Base-by-base conservation (phyloP, 1,284 basidiomycete species). In the Psilocybe mexicana region DNA sequence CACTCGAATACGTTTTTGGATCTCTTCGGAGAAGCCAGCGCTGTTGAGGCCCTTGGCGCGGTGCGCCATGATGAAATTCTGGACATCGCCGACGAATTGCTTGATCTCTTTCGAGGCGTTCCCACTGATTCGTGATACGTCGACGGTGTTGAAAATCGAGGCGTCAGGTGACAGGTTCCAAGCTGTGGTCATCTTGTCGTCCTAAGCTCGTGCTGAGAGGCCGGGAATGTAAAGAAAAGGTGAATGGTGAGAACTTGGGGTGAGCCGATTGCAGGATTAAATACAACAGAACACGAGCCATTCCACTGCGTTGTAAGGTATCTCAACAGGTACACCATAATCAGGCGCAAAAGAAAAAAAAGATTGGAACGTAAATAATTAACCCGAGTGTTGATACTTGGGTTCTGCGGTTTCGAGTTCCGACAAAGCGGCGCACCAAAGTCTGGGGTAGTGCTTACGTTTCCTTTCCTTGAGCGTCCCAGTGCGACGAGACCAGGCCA, bases 21-120 rank as follows among this genome's bases (percentile, higher is more conserved):
- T 72, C 3, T 60, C 55, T 43, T 72, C 69, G 3, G 67, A 72
- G 63, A 77, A 76, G 26, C 64, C 62, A 28, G 66, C 67, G 12
- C 55, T 59, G 38, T 62, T 60, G 40, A 54, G 43, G 3, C 52
- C 46, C 1, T 51, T 45, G 1, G 59, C 35, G 2, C 50, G 54
- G 23, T 36, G 46, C 10, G 56, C 55, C 24, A 50, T 46, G 52
- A 70, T 69, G 51, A 73, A 62, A 43, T 61, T 56, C 28, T 59
- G 57, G 11, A 69, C 61, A 54, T 71, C 60, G 4, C 65, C 63
- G 33, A 75, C 46, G 11, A 65, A 10, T 25, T 63, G 65, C 67
- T 81, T 84, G 54, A 73, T 59, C 8, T 73, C 61, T n/a, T 65
- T 52, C 23, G 76, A 58, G 8, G 76, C 79, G 62, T 81, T 82